Base-by-base conservation (phyloP, 1,284 basidiomycete species). In the Bjerkandera adusta region DNA sequence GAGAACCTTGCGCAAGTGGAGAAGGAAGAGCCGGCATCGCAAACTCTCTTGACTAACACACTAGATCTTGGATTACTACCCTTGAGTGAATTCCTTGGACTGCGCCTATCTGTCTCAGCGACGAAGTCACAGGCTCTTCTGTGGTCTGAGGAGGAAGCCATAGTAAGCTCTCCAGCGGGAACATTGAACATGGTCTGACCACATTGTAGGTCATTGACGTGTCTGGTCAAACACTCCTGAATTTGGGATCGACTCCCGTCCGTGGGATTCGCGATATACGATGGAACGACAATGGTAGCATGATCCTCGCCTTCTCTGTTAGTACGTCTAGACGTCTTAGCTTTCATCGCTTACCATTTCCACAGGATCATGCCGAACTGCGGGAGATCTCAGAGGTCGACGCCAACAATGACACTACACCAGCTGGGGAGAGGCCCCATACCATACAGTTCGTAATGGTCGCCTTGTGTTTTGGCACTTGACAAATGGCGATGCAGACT, bases 101-200 rank as follows among this genome's bases (percentile, higher is more conserved):
- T 59, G 64, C 13, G 58, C 60, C 21, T 51, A 54, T 25, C 50
- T 53, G 13, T 63, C 11, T 34, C 41, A 16, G 30, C 32, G 7
- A 13, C 34, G 54, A 2, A 56, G 56, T n/a, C 59, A 50, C 25
- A 49, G 71, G 10, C 60, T 0, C 48, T 73, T 16, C 64, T 61
- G 12, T 82, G 79, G 79, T 71, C 75, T 0, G 62, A 69, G 22
- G 43, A 61, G 10, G 65, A 70, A 43, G 48, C 81, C 12, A 59
- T 65, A 43, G 80, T 79, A 54, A 48, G 72, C n/a, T 62, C 11
- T 40, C 18, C 16, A 16, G 12, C 6, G 13, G 7, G 44, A 15
- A 33, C 11, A 45, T n/a, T n/a, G n/a, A 32, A 34, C 29, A 7
- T 12, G 18, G 12, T 41, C 26, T 43, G 26, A 51, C 37, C 40